Conservation (phyloP, 768 basidiomycete species). For the Dioszegia crocea region DNA sequence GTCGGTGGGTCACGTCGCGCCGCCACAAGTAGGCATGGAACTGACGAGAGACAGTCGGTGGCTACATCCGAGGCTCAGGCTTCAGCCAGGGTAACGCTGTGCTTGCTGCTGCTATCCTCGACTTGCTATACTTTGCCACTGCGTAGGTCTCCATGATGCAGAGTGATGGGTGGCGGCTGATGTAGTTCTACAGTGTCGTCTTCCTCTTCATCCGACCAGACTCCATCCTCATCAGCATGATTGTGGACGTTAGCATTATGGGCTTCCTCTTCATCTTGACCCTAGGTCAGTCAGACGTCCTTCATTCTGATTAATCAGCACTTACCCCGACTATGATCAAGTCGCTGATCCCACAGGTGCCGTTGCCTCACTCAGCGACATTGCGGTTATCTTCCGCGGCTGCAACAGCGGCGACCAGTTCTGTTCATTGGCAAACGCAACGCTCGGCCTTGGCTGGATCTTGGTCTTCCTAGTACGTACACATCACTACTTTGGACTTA, state of each 20-base stretch:
- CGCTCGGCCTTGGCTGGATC: constrained; percentile 33
- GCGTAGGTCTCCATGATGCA: constrained; percentile 16
- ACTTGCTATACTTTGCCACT: constrained; percentile 22
- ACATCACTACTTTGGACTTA: neutral
- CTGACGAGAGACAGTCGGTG: neutral
- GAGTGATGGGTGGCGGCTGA: neutral
- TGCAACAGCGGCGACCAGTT: neutral
- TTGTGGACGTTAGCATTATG: constrained; percentile 65
- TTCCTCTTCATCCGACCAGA: constrained; percentile 24
- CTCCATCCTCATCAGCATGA: constrained; percentile 73
- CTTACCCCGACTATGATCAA: neutral
- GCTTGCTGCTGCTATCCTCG: constrained; percentile 26
- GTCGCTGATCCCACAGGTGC: neutral
- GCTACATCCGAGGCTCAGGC: constrained; percentile 1
- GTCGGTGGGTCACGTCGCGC: neutral
- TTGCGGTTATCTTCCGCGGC: neutral
- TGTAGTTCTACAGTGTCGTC: constrained; percentile 15
- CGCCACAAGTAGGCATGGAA: neutral
- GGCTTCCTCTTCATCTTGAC: constrained; percentile 60
- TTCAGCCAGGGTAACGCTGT: constrained; percentile 33
- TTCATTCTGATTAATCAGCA: no score
- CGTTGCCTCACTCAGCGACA: constrained; percentile 10
- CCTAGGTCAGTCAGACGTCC: constrained; percentile 49
- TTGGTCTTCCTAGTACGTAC: constrained; percentile 17
- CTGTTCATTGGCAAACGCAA: constrained; percentile 25